These are phyloP conservation scores for Neonothopanus nambi DNA, from an alignment of 1,284 basidiomycete species.

Conservation along the genomic window DNA sequence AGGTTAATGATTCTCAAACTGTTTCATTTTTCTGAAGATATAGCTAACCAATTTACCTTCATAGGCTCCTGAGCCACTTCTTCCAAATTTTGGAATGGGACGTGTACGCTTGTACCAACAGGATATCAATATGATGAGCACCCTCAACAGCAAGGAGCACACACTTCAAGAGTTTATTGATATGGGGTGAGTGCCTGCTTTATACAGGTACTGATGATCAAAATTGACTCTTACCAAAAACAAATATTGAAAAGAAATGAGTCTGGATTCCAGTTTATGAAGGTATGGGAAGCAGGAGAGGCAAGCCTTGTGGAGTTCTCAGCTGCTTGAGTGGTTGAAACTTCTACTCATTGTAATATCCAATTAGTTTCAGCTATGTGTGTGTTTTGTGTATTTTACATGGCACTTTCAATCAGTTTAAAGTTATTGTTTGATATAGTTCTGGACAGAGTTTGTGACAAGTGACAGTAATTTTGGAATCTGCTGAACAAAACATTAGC, in stretches of 20 bases:
- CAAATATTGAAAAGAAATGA: conserved; percentile 14
- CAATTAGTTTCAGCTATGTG: no score
- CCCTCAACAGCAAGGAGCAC: conserved; percentile 2
- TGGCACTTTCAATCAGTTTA: no score
- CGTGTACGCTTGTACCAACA: conserved; percentile 1
- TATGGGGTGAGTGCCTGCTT: conserved; percentile 6
- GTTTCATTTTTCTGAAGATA: neutral
- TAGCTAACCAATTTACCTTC: no score
- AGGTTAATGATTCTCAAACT: neutral
- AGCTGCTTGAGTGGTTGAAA: no score
- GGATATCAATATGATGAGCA: conserved; percentile 11
- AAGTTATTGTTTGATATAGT: no score
- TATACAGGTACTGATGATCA: neutral
- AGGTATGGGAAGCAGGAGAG: conserved; percentile 34
- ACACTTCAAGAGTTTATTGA: conserved; percentile 8
- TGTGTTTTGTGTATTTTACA: no score
- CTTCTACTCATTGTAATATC: no score
- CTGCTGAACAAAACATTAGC: no score
- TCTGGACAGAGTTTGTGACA: no score
- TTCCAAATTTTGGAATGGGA: conserved; percentile 8
- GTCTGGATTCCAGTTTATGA: conserved; percentile 32
- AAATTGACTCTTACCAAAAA: neutral
- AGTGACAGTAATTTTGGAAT: no score
- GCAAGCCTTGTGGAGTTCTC: conserved; percentile 33
- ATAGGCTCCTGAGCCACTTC: conserved; percentile 9